phyloP scores from a whole-genome alignment of 1,284 basidiomycete genomes.

The Lentinus polychrous region DNA sequence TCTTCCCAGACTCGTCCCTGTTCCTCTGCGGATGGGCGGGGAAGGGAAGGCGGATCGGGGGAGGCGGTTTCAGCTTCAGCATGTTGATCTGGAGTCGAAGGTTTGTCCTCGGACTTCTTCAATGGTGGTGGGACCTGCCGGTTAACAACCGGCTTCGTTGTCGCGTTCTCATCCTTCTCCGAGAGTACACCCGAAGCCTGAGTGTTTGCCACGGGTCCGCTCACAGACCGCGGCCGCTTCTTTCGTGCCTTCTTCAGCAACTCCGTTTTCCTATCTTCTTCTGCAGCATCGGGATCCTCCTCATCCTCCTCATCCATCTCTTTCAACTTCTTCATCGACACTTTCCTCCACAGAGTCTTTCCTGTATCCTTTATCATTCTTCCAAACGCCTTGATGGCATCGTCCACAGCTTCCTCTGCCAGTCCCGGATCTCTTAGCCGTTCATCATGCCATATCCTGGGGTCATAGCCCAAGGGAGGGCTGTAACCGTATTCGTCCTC shows the following conservation, averaged over 20 bases:
- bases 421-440: slow-evolving; percentile 2
- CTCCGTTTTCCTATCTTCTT: neutral
- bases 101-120: neutral
- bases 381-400: slow-evolving; percentile 21
- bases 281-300: slow-evolving; percentile 2
- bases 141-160: neutral
- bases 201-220: neutral
- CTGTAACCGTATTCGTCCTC: neutral
- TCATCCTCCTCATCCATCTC: slow-evolving; percentile 4
- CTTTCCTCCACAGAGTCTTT: slow-evolving; percentile 19
- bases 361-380: slow-evolving; percentile 22
- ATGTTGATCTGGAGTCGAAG: neutral
- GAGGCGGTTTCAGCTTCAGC: neutral
- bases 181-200: neutral
- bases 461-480: neutral
- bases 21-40: slow-evolving; percentile 6
- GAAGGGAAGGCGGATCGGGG: slow-evolving; percentile 4
- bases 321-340: slow-evolving; percentile 16
- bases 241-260: slow-evolving; percentile 1
- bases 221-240: neutral
- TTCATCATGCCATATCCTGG: neutral
- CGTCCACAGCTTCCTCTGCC: slow-evolving; percentile 19
- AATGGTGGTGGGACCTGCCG: too few species aligned
- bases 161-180: slow-evolving; percentile 1
- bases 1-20: slow-evolving; percentile 14